Conservation (phyloP, 495 filamentous ascomycete species). For the Podospora pseudoanserina region DNA sequence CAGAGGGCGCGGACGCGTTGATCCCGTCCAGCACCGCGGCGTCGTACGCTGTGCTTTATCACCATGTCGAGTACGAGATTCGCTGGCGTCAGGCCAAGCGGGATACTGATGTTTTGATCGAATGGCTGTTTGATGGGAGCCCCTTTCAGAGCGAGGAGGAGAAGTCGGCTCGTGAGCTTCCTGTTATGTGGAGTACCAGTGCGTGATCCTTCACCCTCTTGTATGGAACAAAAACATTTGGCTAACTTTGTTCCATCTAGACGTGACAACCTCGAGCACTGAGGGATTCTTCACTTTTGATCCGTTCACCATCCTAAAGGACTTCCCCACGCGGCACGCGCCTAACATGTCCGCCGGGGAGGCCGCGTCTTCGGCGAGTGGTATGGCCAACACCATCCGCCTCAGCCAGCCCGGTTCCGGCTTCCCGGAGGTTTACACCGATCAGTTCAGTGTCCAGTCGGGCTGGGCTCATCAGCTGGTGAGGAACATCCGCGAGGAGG, state of each 20-base stretch:
- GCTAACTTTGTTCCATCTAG: constrained; percentile 5
- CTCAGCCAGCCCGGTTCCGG: constrained; percentile 13
- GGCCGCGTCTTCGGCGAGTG: constrained; percentile 6
- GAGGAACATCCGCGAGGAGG: constrained; percentile 12
- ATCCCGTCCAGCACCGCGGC: constrained; percentile 6
- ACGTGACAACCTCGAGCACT: constrained; percentile 8
- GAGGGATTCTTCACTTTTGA: constrained; percentile 9
- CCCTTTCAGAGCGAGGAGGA: constrained; percentile 2
- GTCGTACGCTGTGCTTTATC: constrained; percentile 10
- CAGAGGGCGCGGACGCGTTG: constrained; percentile 7
- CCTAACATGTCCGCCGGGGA: constrained; percentile 4
- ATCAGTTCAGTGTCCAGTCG: constrained; percentile 11
- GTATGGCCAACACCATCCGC: constrained; percentile 12
- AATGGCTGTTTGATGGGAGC: constrained; percentile 9
- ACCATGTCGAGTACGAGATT: constrained; percentile 11
- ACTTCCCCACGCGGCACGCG: constrained; percentile 11
- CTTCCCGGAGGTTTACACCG: constrained; percentile 8
- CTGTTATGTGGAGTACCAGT: constrained; percentile 12
- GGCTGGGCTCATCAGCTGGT: constrained; percentile 11
- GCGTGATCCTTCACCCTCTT: constrained; percentile 8
- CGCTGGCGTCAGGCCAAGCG: constrained; percentile 12
- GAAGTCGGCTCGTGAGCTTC: constrained; percentile 7
- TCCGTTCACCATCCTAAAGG: constrained; percentile 8
- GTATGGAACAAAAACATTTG: constrained; percentile 8
- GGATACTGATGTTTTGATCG: constrained; percentile 4